phyloP scores from a whole-genome alignment of 257 asterid genomes.

The Gynochthodes officinalis region DNA sequence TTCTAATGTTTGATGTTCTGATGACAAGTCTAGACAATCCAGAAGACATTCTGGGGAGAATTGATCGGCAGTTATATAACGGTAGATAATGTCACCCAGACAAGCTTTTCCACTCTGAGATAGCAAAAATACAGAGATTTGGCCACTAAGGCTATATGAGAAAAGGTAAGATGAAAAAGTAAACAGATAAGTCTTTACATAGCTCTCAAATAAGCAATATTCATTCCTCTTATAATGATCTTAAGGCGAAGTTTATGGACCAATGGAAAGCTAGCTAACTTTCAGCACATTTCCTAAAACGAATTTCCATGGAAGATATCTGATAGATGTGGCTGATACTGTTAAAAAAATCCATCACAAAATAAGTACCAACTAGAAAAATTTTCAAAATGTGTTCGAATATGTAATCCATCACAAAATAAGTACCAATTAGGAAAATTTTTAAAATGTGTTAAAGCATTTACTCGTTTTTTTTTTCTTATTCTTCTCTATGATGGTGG shows the following conservation, averaged over 20 bases:
- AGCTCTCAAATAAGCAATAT: too few relatives aligned
- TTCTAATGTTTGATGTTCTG: constrained; percentile 85
- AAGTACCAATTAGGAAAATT: too few relatives aligned
- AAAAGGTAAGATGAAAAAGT: not conserved
- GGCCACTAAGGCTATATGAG: not conserved
- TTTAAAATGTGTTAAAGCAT: too few relatives aligned
- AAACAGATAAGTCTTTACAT: not conserved
- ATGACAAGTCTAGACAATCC: constrained; percentile 81
- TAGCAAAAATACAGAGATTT: not conserved
- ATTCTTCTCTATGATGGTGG: not conserved
- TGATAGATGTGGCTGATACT: not conserved
- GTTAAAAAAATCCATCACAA: too few relatives aligned
- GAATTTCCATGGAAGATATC: too few relatives aligned
- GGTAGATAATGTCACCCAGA: constrained; percentile 82
- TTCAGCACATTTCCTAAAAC: not conserved
- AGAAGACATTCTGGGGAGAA: constrained; percentile 87
- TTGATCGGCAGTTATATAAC: constrained; percentile 76
- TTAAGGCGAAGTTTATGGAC: not conserved
- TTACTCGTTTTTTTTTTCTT: not conserved
- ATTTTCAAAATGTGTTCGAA: too few relatives aligned
- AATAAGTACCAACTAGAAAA: too few relatives aligned
- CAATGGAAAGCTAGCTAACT: not conserved
- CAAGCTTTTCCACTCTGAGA: constrained; percentile 84
- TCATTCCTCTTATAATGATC: too few relatives aligned
- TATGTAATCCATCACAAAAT: too few relatives aligned